Percentiles rank a stretch among this genome's conserved stretches.
These are phyloP conservation scores for Ogataea nonfermentans DNA, from an alignment of 805 yeast genomes.

Conservation along the genomic window DNA sequence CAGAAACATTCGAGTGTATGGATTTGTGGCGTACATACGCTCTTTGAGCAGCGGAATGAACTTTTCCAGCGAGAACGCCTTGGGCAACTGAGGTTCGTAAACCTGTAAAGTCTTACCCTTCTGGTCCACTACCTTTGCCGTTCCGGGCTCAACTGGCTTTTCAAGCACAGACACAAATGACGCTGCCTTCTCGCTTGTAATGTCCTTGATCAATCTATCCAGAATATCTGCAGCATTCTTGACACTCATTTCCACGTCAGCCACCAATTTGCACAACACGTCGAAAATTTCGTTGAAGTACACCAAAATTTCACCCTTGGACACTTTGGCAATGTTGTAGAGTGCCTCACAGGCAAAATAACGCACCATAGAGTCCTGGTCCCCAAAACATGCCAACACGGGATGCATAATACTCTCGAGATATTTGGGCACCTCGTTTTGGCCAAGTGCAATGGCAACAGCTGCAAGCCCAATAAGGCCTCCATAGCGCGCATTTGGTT, in stretches of 20 bases:
- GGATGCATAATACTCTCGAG: conserved; percentile 88
- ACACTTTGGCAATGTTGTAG: conserved; percentile 94
- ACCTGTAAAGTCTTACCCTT: conserved; percentile 61
- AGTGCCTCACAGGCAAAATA: conserved; percentile 96
- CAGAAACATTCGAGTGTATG: conserved; percentile 85
- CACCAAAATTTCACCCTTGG: conserved; percentile 87
- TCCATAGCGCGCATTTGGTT: conserved; percentile 89
- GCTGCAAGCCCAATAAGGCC: conserved; percentile 96
- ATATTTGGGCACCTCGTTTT: conserved; percentile 76
- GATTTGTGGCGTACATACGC: conserved; percentile 87
- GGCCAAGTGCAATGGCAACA: conserved; percentile 89
- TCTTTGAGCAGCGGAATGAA: conserved; percentile 92
- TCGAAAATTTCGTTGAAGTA: conserved; percentile 95
- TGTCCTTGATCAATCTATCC: conserved; percentile 88
- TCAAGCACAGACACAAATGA: conserved; percentile 71
- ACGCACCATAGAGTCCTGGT: conserved; percentile 94
- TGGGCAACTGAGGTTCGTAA: conserved; percentile 54
- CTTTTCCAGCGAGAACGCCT: conserved; percentile 77
- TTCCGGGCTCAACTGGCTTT: conserved; percentile 40
- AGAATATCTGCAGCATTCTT: conserved; percentile 93
- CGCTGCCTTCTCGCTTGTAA: conserved; percentile 91
- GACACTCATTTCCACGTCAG: conserved; percentile 88
- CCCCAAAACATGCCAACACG: conserved; percentile 92
- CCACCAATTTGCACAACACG: conserved; percentile 82
- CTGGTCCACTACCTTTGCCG: conserved; percentile 47